phyloP scores from a whole-genome alignment of 257 asterid genomes.

The Ocimum tenuiflorum region DNA sequence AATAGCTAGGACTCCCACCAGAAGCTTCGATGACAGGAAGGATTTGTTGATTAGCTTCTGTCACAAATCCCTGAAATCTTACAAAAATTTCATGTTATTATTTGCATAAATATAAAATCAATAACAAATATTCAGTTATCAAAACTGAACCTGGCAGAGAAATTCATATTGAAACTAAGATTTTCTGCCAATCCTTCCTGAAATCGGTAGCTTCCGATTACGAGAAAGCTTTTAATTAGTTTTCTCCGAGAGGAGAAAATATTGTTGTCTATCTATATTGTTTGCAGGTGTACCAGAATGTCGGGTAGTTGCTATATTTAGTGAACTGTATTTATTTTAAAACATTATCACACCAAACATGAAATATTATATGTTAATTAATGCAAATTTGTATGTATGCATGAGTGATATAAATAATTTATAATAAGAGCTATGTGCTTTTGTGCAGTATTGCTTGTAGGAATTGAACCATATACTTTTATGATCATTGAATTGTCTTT shows the following conservation, averaged over 20 bases:
- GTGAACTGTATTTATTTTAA: neutral
- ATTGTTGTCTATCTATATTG: neutral
- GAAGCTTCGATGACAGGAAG: constrained; percentile 43
- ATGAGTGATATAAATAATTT: too few relatives aligned
- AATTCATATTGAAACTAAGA: neutral
- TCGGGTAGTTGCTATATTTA: constrained; percentile 7
- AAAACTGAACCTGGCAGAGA: constrained; percentile 29
- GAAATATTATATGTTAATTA: too few relatives aligned
- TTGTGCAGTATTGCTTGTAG: too few relatives aligned
- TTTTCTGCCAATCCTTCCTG: constrained; percentile 23
- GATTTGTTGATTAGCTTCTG: constrained; percentile 2
- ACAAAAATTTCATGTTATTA: neutral
- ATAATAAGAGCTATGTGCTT: too few relatives aligned
- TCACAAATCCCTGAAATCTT: constrained; percentile 33
- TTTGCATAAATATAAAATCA: neutral
- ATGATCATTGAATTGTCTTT: too few relatives aligned
- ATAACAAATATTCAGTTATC: too few relatives aligned
- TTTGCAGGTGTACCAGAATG: neutral
- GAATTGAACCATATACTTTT: too few relatives aligned
- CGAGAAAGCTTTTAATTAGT: too few relatives aligned
- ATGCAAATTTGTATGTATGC: neutral
- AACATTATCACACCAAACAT: neutral
- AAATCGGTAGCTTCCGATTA: constrained; percentile 19
- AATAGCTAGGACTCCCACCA: constrained; percentile 29
- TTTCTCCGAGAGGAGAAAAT: neutral